Percentiles rank a stretch among this genome's conserved stretches.
Conservation (phyloP, 2,329 filamentous ascomycete genomes). For the Colletotrichum sp. region DNA sequence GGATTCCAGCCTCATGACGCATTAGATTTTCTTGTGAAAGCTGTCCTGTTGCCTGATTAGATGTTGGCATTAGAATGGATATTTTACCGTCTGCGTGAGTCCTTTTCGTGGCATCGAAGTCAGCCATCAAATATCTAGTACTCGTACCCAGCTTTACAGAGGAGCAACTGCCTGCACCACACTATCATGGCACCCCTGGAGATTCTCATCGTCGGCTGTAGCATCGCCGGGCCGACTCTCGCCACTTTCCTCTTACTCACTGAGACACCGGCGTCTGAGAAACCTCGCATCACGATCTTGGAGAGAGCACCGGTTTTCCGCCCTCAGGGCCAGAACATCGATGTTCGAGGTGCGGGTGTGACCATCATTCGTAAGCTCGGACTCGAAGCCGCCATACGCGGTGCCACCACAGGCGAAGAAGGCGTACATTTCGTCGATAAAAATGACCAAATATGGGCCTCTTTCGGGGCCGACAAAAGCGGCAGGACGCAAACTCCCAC, state of each 20-base stretch:
- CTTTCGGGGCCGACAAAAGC: slow-evolving; percentile 42
- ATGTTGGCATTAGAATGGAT: not conserved
- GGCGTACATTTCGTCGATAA: slow-evolving; percentile 52
- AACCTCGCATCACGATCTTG: slow-evolving; percentile 38
- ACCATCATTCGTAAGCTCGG: slow-evolving; percentile 43
- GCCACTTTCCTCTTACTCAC: slow-evolving; percentile 19
- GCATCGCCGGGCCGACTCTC: slow-evolving; percentile 35
- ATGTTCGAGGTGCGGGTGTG: slow-evolving; percentile 40
- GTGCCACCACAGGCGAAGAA: slow-evolving; percentile 39
- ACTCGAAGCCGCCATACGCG: slow-evolving; percentile 38
- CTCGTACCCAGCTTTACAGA: not conserved
- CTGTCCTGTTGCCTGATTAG: not conserved
- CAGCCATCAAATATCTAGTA: not conserved
- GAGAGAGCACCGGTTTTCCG: slow-evolving; percentile 36
- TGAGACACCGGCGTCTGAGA: not conserved
- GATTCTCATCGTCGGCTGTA: slow-evolving; percentile 35
- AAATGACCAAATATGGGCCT: slow-evolving; percentile 38
- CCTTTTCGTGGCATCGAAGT: not conserved
- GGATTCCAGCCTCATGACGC: not conserved
- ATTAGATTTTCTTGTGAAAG: not conserved
- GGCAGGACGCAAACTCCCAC: slow-evolving; percentile 50
- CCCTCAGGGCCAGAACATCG: slow-evolving; percentile 36
- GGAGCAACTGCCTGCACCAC: not conserved
- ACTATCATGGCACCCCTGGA: slow-evolving; percentile 15
- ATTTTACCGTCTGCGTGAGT: not conserved